These are phyloP conservation scores for Pleurozium schreberi DNA, from an alignment of 225 moss, liverwort and hornwort genomes.

Conservation along the genomic window DNA sequence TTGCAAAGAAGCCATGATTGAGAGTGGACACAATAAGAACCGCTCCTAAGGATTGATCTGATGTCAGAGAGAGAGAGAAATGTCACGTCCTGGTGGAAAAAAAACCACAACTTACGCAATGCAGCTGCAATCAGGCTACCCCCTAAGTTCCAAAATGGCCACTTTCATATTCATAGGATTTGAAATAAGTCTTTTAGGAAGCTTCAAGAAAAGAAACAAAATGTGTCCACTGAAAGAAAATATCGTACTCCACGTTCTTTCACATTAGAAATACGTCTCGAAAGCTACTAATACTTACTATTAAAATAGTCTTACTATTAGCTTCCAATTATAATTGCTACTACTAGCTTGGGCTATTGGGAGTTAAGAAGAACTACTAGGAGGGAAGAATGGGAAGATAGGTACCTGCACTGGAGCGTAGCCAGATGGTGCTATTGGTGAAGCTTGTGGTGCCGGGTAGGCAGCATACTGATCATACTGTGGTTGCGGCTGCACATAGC, in stretches of 20 bases:
- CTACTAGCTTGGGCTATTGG: not conserved
- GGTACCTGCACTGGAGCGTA: conserved; percentile 91
- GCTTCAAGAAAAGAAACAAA: not conserved
- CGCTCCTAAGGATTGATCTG: not conserved
- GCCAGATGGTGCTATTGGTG: conserved; percentile 71
- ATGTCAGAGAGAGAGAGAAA: not conserved
- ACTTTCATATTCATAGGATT: not conserved
- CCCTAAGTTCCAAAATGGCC: not conserved
- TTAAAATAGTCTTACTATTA: not conserved
- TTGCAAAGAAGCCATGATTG: not conserved
- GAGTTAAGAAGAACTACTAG: not conserved
- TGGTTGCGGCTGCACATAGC: conserved; percentile 60
- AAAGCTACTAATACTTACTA: not conserved
- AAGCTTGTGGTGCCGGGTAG: conserved; percentile 63
- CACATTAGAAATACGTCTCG: not conserved
- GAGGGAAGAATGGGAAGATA: not conserved
- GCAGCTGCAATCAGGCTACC: not conserved
- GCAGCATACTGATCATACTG: conserved; percentile 80
- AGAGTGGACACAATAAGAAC: not conserved
- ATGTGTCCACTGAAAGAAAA: not conserved
- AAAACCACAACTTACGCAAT: not conserved
- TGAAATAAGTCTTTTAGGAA: not conserved
- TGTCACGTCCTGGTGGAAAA: not conserved
- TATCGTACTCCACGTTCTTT: not conserved
- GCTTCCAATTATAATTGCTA: not conserved